phyloP scores from a whole-genome alignment of 2,329 filamentous ascomycete species.

The Dryadomyces quercus-mongolicae region DNA sequence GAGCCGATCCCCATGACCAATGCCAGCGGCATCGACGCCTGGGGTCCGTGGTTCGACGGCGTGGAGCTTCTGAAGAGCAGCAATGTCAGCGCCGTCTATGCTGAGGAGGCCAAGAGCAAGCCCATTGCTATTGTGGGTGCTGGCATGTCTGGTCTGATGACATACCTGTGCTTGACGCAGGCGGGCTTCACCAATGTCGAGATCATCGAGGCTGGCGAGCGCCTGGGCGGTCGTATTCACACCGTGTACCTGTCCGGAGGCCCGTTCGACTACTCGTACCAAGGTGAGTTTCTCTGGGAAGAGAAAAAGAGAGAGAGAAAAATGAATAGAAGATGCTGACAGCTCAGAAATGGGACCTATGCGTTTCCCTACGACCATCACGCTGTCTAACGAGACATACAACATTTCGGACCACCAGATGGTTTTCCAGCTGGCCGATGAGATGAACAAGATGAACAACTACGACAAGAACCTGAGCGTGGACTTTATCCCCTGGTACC shows the following conservation, averaged over 20 bases:
- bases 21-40: slow-evolving; percentile 30
- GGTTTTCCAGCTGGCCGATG: slow-evolving; percentile 49
- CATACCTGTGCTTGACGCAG: slow-evolving; percentile 34
- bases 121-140: slow-evolving; percentile 51
- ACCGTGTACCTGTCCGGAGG: slow-evolving; percentile 49
- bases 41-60: slow-evolving; percentile 54
- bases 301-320: too few species aligned
- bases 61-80: slow-evolving; percentile 45
- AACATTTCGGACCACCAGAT: slow-evolving; percentile 52
- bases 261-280: slow-evolving; percentile 52
- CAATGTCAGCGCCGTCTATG: slow-evolving; percentile 38
- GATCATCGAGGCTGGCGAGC: slow-evolving; percentile 47
- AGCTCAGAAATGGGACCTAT: slow-evolving; percentile 55
- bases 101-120: slow-evolving; percentile 41
- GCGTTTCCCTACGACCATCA: slow-evolving; percentile 36
- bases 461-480: slow-evolving; percentile 34
- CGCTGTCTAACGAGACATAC: slow-evolving; percentile 40
- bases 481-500: slow-evolving; percentile 52
- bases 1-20: slow-evolving; percentile 34
- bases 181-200: slow-evolving; percentile 47
- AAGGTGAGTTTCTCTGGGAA: too few species aligned
- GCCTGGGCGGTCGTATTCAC: slow-evolving; percentile 52
- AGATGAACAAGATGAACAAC: slow-evolving; percentile 48
- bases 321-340: too few species aligned
- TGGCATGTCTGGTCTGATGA: slow-evolving; percentile 55